Evolutionary conservation across 352 stramenopile genomes (phyloP), one percentile per base, ranked within the genome.

Genomic region (Lagenidium giganteum): DNA sequence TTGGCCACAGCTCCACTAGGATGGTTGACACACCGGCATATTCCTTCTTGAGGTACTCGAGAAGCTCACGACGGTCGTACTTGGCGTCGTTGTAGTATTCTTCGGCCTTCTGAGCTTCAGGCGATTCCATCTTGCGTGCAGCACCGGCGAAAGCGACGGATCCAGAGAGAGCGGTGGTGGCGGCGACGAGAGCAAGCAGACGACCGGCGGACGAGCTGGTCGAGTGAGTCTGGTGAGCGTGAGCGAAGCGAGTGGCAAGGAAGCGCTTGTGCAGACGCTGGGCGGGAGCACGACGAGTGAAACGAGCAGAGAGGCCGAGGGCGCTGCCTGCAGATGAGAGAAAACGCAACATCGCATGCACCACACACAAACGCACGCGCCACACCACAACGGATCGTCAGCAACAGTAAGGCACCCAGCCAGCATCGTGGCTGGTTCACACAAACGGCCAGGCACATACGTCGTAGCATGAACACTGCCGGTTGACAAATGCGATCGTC

Each of bases 41-140:
- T 50, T 77, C 71, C 35, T 64, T 62, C 45, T 83, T 67, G 42
- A 93, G 61, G 28, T 79, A 67, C 16, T 66, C 46, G 17, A 88
- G 64, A 29, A 92, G 61, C 54, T 83, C 63, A 27, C 64, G 74
- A 22, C 82, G 82, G 53, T 88, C 73, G 52, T 88, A 87, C 20
- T 39, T 49, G 30, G 70, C 70, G 63, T 88, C 67, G 44, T 87
- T 78, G 60, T 89, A 93, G 42, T 86, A 69, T 51, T 93, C 82
- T 48, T 93, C 79, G 12, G 79, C 77, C 35, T 78, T 66, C 26
- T 84, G 57, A 11, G 77, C 75, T 31, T 73, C 61, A 5, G 75
- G 51, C 1, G 80, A 90, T 31, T 89, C 77, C 57, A 74, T 82
- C 51, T 66, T 68, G 17, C 32, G 14, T 8, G 45, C 57, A 24